Evolutionary conservation across 1,284 basidiomycete genomes (phyloP).

Genomic region (Earliella scabrosa): DNA sequence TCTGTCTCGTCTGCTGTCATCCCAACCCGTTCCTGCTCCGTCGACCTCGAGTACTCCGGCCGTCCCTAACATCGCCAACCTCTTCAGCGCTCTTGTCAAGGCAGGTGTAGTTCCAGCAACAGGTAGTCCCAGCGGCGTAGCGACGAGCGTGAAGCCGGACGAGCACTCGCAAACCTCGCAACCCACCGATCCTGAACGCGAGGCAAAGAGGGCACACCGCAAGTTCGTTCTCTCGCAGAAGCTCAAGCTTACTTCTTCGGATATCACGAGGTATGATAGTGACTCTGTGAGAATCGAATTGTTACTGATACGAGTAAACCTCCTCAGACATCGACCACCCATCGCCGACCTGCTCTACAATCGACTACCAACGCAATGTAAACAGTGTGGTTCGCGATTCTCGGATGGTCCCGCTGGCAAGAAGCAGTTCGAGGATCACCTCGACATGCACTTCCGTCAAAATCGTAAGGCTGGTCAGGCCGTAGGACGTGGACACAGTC

Average conservation of each 20-base stretch:
- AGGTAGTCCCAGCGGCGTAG: conserved; percentile 54
- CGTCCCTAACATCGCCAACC: conserved; percentile 53
- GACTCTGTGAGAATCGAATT: too few relatives aligned
- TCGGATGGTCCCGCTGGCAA: conserved; percentile 73
- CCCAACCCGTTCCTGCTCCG: conserved; percentile 26
- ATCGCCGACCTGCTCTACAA: conserved; percentile 75
- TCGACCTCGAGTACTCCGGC: conserved; percentile 34
- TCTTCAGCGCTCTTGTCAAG: conserved; percentile 71
- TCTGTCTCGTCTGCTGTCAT: conserved; percentile 25
- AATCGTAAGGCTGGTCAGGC: conserved; percentile 90
- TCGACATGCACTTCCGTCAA: conserved; percentile 97
- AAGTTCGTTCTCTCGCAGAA: conserved; percentile 71
- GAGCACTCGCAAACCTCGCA: conserved; percentile 38
- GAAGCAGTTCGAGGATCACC: conserved; percentile 84
- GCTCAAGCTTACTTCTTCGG: conserved; percentile 71
- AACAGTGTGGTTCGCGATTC: conserved; percentile 93
- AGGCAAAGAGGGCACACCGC: conserved; percentile 66
- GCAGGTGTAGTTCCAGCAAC: conserved; percentile 71
- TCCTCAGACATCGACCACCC: conserved; percentile 61
- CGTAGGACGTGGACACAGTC: conserved; percentile 84
- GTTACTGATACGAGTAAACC: not conserved
- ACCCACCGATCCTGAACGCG: conserved; percentile 48
- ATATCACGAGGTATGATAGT: conserved; percentile 73
- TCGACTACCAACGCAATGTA: conserved; percentile 84
- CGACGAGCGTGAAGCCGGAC: conserved; percentile 46